These are phyloP conservation scores for Fusarium palustre DNA, from an alignment of 2,329 filamentous ascomycete genomes.

Conservation along the genomic window DNA sequence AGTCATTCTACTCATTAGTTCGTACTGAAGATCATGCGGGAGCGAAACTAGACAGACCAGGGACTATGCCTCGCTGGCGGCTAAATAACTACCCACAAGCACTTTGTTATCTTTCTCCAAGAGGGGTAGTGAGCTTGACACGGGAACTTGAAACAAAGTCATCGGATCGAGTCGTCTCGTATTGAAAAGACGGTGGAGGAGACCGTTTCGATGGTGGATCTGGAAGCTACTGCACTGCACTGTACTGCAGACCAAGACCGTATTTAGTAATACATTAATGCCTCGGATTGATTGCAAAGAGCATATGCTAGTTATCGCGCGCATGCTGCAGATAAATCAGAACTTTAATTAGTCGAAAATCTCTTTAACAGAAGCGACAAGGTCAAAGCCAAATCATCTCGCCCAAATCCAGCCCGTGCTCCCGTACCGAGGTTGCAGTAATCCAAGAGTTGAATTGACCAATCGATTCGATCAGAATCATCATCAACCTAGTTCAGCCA, in stretches of 20 bases:
- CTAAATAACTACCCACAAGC: background rate
- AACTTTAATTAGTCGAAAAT: slow-evolving; percentile 1
- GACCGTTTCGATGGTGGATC: slow-evolving; percentile 24
- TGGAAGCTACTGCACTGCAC: slow-evolving; percentile 2
- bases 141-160: slow-evolving; percentile 15
- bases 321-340: background rate
- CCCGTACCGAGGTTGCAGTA: slow-evolving; percentile 34
- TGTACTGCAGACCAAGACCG: background rate
- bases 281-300: background rate
- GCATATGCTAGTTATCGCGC: background rate
- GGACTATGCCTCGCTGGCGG: background rate
- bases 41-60: background rate
- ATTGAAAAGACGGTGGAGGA: slow-evolving; percentile 41
- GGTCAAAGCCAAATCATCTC: slow-evolving; percentile 27
- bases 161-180: slow-evolving; percentile 13
- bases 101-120: background rate
- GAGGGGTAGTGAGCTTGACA: slow-evolving; percentile 7
- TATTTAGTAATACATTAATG: background rate
- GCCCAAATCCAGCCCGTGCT: slow-evolving; percentile 16
- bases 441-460: slow-evolving; percentile 30
- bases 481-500: slow-evolving; percentile 22
- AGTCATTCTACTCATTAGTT: background rate
- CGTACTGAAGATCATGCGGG: background rate
- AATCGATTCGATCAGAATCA: slow-evolving; percentile 35
- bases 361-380: slow-evolving; percentile 21